phyloP scores from a whole-genome alignment of 2,329 filamentous ascomycete species.

The Cordyceps cateniannulata region DNA sequence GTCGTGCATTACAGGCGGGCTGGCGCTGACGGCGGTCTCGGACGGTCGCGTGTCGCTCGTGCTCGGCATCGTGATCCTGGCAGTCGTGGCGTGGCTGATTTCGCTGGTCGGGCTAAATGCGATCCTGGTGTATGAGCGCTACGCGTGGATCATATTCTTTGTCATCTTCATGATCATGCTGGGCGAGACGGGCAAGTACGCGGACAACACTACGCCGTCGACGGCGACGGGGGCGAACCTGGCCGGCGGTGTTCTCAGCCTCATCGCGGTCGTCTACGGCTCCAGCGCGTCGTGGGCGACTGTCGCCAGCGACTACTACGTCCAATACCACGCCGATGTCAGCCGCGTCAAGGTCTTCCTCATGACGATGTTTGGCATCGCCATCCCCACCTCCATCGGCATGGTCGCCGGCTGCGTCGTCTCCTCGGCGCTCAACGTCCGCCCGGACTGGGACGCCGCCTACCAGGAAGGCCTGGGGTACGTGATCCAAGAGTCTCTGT shows the following conservation, averaged over 20 bases:
- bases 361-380: slow-evolving; percentile 41
- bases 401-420: slow-evolving; percentile 40
- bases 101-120: slow-evolving; percentile 45
- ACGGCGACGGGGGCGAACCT: slow-evolving; percentile 27
- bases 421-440: slow-evolving; percentile 33
- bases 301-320: slow-evolving; percentile 35
- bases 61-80: slow-evolving; percentile 48
- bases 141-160: slow-evolving; percentile 42
- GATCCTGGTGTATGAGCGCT: slow-evolving; percentile 43
- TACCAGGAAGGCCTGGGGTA: slow-evolving; percentile 38
- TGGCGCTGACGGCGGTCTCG: slow-evolving; percentile 40
- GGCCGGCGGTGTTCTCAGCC: slow-evolving; percentile 33
- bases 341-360: slow-evolving; percentile 40
- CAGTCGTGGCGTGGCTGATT: slow-evolving; percentile 41
- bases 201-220: slow-evolving; percentile 31
- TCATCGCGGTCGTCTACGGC: slow-evolving; percentile 41
- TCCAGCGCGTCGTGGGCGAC: slow-evolving; percentile 42
- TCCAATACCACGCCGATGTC: slow-evolving; percentile 39
- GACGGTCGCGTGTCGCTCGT: slow-evolving; percentile 38
- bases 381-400: slow-evolving; percentile 41
- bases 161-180: slow-evolving; percentile 44
- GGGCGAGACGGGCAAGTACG: slow-evolving; percentile 35
- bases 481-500: slow-evolving; percentile 37
- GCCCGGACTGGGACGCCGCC: slow-evolving; percentile 29
- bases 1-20: slow-evolving; percentile 44